Evolutionary conservation across 2,329 filamentous ascomycete genomes (phyloP), one percentile per base, ranked within the genome.

Genomic region (Daldinia sp.): DNA sequence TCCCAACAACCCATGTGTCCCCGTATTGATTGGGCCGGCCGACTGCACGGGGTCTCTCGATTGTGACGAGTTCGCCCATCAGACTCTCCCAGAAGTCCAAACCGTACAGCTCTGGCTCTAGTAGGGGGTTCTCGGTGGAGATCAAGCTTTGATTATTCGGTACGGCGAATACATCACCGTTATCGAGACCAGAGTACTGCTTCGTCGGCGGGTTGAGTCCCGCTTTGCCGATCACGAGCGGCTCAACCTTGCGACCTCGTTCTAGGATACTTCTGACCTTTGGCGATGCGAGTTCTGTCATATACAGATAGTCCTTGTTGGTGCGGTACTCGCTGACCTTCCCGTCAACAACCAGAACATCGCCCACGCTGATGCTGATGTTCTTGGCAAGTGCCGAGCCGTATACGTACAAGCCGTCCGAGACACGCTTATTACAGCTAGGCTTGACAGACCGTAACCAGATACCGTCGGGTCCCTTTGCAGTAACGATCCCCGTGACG

Each of bases 61-160:
- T 80, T 0, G 87, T 91, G 13, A 93, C 90, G 6, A 92, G 82
- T 78, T 92, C 89, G 30, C 90, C 91, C 60, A 82, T 83, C 65
- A 93, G 79, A 69, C 86, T 89, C 83, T 93, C 89, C 91, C 90
- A 93, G 75, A 92, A 93, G 77, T 93, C 91, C 33, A 93, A 81
- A 2, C 90, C 91, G 74, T 89, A 93, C 46, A 81, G 79, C 23
- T 81, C 79, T 1, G 90, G 90, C 67, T 90, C 78, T 42, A 93
- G 83, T 13, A 81, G 80, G 0, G 90, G 90, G 76, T 93, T 92
- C 37, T 76, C 81, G 5, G 78, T 80, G 1, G 89, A 90, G 42
- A 93, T 75, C 71, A 84, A 83, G 68, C 81, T 85, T 42, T 81
- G 81, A 67, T 88, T 90, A 74, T 91, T 91, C 10, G 91, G 90